Evolutionary conservation across 2,329 filamentous ascomycete species (phyloP).

Genomic region (Fusarium setosum): DNA sequence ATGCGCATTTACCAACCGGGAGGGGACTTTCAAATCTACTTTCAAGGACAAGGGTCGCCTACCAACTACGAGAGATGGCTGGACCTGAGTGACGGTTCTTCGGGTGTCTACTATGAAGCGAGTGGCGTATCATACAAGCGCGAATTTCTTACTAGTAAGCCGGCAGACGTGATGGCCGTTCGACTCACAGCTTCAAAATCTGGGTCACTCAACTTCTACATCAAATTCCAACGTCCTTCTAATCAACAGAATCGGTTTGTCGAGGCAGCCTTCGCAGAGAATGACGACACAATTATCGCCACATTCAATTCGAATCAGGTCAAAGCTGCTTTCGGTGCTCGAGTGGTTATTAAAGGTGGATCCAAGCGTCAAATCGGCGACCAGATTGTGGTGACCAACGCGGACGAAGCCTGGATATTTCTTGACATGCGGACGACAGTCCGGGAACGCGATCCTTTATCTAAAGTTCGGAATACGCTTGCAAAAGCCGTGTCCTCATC

Average conservation of each 20-base stretch:
- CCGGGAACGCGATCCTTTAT: not conserved
- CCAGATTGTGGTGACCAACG: not conserved
- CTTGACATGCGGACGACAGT: not conserved
- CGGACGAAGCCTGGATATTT: conserved; percentile 6
- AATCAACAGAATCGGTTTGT: conserved; percentile 5
- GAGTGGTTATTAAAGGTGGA: not conserved
- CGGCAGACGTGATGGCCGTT: not conserved
- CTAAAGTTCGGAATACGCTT: not conserved
- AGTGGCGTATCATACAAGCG: not conserved
- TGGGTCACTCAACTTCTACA: not conserved
- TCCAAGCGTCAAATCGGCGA: conserved; percentile 8
- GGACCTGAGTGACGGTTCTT: not conserved
- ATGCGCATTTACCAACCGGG: conserved; percentile 5
- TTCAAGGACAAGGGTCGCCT: not conserved
- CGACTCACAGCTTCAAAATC: not conserved
- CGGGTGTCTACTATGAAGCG: not conserved
- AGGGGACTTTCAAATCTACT: conserved; percentile 1
- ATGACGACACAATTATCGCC: not conserved
- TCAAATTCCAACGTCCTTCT: conserved; percentile 8
- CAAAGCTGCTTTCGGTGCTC: conserved; percentile 3
- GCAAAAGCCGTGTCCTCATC: not conserved
- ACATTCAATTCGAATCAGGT: conserved; percentile 5
- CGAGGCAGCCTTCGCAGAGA: not conserved
- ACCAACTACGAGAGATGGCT: conserved; percentile 1
- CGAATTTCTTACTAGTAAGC: not conserved